Evolutionary conservation across 352 stramenopile genomes (phyloP).

Genomic region (Phytopythium vexans): DNA sequence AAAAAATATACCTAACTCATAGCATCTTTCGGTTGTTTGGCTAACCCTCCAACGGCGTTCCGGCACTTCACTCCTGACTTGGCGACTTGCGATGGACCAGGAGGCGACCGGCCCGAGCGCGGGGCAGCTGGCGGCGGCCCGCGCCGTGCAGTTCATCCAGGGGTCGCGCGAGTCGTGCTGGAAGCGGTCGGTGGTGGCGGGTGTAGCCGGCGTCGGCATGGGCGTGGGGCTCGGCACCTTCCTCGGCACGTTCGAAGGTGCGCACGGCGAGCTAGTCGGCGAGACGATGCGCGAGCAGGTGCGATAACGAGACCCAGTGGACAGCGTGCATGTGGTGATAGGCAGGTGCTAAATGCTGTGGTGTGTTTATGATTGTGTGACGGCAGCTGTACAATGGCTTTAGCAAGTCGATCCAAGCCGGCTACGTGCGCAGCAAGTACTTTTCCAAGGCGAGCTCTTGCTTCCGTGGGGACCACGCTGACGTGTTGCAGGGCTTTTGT

Average conservation of each 20-base stretch:
- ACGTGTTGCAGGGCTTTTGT: background rate
- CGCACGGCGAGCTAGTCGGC: constrained; percentile 80
- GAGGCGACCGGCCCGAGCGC: constrained; percentile 23
- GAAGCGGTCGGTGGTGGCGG: constrained; percentile 82
- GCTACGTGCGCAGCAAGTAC: constrained; percentile 82
- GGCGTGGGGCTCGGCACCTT: constrained; percentile 82
- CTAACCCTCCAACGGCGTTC: too few species aligned
- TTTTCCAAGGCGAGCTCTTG: constrained; percentile 64
- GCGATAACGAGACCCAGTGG: background rate
- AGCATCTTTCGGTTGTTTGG: too few species aligned
- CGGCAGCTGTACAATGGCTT: constrained; percentile 80
- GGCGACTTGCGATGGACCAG: constrained; percentile 4
- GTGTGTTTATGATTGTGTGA: background rate
- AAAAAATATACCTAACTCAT: too few species aligned
- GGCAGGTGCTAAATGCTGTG: background rate
- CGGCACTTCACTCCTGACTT: too few species aligned
- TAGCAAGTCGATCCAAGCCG: constrained; percentile 73
- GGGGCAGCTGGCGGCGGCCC: constrained; percentile 36
- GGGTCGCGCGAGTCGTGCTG: constrained; percentile 81
- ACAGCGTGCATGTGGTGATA: background rate
- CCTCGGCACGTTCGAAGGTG: constrained; percentile 84
- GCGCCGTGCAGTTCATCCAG: constrained; percentile 67
- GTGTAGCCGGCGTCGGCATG: constrained; percentile 67
- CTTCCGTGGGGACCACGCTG: background rate
- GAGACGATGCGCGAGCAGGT: constrained; percentile 86